phyloP scores from a whole-genome alignment of 176 grass and related monocot species.

The Avena eriantha region DNA sequence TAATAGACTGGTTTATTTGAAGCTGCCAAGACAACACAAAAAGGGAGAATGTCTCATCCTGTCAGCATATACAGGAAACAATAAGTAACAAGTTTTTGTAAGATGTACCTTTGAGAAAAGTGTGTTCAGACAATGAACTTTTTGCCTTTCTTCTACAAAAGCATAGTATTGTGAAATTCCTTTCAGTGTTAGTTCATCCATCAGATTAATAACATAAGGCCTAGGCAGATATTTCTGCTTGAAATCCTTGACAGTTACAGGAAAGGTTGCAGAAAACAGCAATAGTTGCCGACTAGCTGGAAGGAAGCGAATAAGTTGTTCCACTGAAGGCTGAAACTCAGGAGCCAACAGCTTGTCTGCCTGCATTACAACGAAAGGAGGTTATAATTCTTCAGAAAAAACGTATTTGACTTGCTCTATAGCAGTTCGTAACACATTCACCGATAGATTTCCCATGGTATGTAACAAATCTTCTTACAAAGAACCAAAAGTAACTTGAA shows the following conservation, averaged over 20 bases:
- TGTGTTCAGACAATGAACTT: constrained; percentile 62
- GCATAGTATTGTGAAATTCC: constrained; percentile 74
- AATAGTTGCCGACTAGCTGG: constrained; percentile 70
- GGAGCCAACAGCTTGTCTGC: constrained; percentile 89
- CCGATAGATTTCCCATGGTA: not conserved
- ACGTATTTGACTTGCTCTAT: not conserved
- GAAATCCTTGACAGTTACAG: constrained; percentile 71
- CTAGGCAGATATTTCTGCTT: constrained; percentile 73
- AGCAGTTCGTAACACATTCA: not conserved
- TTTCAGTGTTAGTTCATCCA: constrained; percentile 76
- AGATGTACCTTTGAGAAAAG: constrained; percentile 64
- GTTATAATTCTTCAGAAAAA: not conserved
- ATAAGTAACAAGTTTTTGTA: not conserved
- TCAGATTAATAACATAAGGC: constrained; percentile 78
- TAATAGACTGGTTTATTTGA: constrained; percentile 95
- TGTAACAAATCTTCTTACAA: constrained; percentile 20
- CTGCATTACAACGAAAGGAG: constrained; percentile 49
- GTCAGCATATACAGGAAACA: not conserved
- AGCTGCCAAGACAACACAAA: constrained; percentile 53
- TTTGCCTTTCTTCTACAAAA: constrained; percentile 82
- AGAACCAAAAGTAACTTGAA: not conserved
- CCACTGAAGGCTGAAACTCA: constrained; percentile 91
- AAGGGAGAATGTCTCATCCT: constrained; percentile 31
- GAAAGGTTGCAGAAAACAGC: constrained; percentile 80
- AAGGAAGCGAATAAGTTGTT: constrained; percentile 75